These are phyloP conservation scores for Sugiyamaella floridensis DNA, from an alignment of 805 yeast species.

Conservation along the genomic window DNA sequence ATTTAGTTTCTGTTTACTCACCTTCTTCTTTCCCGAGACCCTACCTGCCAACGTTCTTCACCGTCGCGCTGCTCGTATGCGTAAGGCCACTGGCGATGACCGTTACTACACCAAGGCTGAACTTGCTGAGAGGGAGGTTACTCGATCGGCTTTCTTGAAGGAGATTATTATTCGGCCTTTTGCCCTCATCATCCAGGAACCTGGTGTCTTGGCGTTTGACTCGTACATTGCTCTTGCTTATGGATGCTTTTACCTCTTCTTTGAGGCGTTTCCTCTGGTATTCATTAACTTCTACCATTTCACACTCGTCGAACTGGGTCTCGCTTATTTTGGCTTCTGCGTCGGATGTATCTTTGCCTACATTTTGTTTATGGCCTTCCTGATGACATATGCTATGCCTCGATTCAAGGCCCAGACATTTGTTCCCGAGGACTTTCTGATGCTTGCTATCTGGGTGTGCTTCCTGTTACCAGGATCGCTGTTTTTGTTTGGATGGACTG, in stretches of 20 bases:
- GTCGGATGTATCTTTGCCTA: constrained; percentile 42
- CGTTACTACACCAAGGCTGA: constrained; percentile 54
- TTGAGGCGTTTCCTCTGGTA: constrained; percentile 57
- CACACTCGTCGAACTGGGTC: constrained; percentile 42
- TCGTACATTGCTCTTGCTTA: constrained; percentile 47
- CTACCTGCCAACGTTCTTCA: constrained; percentile 48
- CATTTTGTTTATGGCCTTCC: constrained; percentile 5
- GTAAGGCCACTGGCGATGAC: constrained; percentile 43
- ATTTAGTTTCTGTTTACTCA: constrained; percentile 33
- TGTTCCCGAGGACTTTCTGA: constrained; percentile 14
- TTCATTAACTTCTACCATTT: constrained; percentile 42
- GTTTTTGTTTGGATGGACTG: constrained; percentile 49
- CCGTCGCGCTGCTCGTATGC: constrained; percentile 38
- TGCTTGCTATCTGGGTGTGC: constrained; percentile 13
- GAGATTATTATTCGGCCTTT: constrained; percentile 33
- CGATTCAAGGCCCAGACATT: constrained; percentile 7
- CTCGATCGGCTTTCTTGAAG: constrained; percentile 8
- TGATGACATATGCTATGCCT: constrained; percentile 7
- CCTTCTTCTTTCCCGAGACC: constrained; percentile 49
- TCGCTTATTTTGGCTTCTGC: constrained; percentile 40
- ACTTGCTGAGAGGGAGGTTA: constrained; percentile 22
- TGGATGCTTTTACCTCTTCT: constrained; percentile 48
- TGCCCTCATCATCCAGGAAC: constrained; percentile 44
- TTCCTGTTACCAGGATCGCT: constrained; percentile 38
- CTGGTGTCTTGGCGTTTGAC: constrained; percentile 48